Conservation (phyloP, 176 grass and related monocot genomes). For the Aegilops tauschii region DNA sequence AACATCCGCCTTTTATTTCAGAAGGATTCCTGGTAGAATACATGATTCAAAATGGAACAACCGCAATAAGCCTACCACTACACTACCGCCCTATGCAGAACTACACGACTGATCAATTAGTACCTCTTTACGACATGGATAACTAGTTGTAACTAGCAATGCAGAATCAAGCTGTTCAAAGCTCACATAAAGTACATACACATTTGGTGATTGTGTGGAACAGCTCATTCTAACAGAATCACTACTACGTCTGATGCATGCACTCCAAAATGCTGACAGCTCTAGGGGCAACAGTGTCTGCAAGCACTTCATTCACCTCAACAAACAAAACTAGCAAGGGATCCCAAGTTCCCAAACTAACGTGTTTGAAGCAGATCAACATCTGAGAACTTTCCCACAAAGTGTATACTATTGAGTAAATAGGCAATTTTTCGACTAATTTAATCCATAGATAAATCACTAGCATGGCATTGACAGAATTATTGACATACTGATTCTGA, state of each 20-base stretch:
- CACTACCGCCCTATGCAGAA: not conserved
- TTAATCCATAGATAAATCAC: too few relatives aligned
- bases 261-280: not conserved
- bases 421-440: too few relatives aligned
- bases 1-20: not conserved
- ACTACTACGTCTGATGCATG: not conserved
- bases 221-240: not conserved
- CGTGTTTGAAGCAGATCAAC: not conserved
- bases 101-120: not conserved
- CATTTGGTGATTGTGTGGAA: not conserved
- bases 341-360: slow-evolving; percentile 3
- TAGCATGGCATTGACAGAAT: too few relatives aligned
- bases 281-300: not conserved
- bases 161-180: not conserved
- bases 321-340: not conserved
- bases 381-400: not conserved
- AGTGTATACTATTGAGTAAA: not conserved
- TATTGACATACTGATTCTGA: too few relatives aligned
- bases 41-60: not conserved
- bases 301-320: not conserved
- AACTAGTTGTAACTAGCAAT: not conserved
- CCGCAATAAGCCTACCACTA: not conserved
- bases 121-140: not conserved
- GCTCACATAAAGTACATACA: not conserved
- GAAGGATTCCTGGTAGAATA: slow-evolving; percentile 2